Conservation (phyloP, 192 early-diverging fungal species). For the Podochytrium sp. region DNA sequence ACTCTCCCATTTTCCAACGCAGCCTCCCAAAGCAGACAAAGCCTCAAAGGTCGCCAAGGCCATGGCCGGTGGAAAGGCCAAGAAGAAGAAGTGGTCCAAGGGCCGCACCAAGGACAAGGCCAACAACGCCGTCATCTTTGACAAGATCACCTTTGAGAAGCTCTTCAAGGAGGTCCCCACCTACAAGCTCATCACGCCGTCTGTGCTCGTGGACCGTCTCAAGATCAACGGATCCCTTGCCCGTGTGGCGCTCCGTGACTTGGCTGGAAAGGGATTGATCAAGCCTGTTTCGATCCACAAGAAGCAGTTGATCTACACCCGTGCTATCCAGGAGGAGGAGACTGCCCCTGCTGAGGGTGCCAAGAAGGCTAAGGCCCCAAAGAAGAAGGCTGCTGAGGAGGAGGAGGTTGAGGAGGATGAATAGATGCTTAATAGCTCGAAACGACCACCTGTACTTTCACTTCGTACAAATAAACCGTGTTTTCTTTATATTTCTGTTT, state of each 20-base stretch:
- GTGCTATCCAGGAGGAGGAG: constrained; percentile 54
- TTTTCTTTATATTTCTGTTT: neutral
- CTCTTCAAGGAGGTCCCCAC: constrained; percentile 99
- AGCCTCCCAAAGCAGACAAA: constrained; percentile 34
- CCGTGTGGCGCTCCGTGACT: constrained; percentile 91
- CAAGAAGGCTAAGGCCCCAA: neutral
- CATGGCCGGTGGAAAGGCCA: constrained; percentile 32
- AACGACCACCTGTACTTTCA: too few species aligned
- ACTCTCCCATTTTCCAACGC: too few species aligned
- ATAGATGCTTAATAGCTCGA: neutral
- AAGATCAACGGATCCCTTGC: constrained; percentile 97
- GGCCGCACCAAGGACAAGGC: constrained; percentile 99
- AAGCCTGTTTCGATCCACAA: constrained; percentile 88
- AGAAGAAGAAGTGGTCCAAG: constrained; percentile 98
- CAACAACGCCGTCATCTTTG: constrained; percentile 98
- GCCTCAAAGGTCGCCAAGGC: constrained; percentile 34
- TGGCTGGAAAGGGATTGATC: constrained; percentile 91
- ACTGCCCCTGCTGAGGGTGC: constrained; percentile 4
- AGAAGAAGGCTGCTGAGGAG: neutral
- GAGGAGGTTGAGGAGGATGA: constrained; percentile 19
- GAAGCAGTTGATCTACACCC: constrained; percentile 76
- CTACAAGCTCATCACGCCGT: constrained; percentile 99
- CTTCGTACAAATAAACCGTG: neutral
- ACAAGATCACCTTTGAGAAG: constrained; percentile 97
- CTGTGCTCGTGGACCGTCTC: constrained; percentile 98